These are phyloP conservation scores for Triticum monococcum DNA, from an alignment of 176 grass and related monocot species.

Conservation along the genomic window DNA sequence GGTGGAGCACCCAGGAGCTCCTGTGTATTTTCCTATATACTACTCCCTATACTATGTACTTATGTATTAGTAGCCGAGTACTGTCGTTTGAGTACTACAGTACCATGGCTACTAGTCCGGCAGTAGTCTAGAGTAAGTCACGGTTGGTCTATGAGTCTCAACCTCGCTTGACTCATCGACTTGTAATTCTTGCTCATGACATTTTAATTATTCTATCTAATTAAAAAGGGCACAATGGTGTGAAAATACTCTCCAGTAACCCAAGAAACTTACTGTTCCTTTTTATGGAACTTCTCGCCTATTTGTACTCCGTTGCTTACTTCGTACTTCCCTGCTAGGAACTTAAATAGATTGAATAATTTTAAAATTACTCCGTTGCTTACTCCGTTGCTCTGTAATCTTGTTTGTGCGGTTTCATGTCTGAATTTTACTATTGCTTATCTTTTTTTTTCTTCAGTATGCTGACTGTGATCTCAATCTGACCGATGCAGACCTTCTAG, in stretches of 20 bases:
- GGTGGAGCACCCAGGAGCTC: too few species aligned
- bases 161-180: too few species aligned
- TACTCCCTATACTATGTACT: too few species aligned
- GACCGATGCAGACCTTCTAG: constrained; percentile 25
- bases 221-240: not conserved
- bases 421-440: not conserved
- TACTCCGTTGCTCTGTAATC: too few species aligned
- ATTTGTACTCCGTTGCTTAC: not conserved
- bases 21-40: too few species aligned
- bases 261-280: not conserved
- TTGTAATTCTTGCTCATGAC: not conserved
- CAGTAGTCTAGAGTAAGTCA: too few species aligned
- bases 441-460: not conserved
- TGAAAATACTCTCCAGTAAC: not conserved
- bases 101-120: too few species aligned
- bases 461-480: not conserved
- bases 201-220: not conserved
- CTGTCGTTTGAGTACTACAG: too few species aligned
- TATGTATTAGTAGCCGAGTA: too few species aligned
- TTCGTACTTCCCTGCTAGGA: not conserved
- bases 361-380: constrained; percentile 20
- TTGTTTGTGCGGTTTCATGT: not conserved
- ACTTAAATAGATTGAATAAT: not conserved
- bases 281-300: not conserved
- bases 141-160: too few species aligned